A percentile compares a stretch with the other conserved stretches of the same genome.
These are phyloP conservation scores for Globisporangium paddicum DNA, from an alignment of 352 stramenopile genomes.

Conservation along the genomic window DNA sequence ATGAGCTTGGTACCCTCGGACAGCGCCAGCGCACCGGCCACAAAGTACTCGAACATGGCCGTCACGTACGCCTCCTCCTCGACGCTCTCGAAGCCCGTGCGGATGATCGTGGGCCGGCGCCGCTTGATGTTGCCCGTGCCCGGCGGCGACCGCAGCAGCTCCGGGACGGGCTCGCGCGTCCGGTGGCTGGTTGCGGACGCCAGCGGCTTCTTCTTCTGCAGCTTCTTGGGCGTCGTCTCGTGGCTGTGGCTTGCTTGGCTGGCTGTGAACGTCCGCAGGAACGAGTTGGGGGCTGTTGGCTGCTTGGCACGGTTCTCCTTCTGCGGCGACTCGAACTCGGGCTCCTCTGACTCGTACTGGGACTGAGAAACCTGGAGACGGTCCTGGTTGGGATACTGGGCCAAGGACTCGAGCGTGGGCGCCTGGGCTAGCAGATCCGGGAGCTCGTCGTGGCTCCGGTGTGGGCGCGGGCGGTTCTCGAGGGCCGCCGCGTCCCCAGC, in stretches of 20 bases:
- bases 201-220: constrained; percentile 1
- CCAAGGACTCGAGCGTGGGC: not conserved
- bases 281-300: not conserved
- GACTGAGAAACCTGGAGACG: not conserved
- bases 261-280: not conserved
- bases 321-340: not conserved
- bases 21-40: constrained; percentile 45
- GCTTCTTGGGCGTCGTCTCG: constrained; percentile 1
- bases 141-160: constrained; percentile 11
- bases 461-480: constrained; percentile 4
- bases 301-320: constrained; percentile 5
- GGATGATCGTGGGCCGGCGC: constrained; percentile 60
- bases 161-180: not conserved
- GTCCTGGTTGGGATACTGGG: not conserved
- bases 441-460: constrained; percentile 6
- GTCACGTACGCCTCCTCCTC: constrained; percentile 62
- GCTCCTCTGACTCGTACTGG: not conserved
- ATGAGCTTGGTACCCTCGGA: constrained; percentile 53
- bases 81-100: constrained; percentile 60
- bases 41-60: constrained; percentile 61
- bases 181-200: not conserved
- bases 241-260: not conserved
- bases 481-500: not conserved
- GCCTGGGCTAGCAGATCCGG: constrained; percentile 4
- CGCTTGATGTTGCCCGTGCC: constrained; percentile 22